Percentiles rank a stretch among this genome's conserved stretches.
Conservation (phyloP, 306 rosid genomes). For the Canavalia gladiata region DNA sequence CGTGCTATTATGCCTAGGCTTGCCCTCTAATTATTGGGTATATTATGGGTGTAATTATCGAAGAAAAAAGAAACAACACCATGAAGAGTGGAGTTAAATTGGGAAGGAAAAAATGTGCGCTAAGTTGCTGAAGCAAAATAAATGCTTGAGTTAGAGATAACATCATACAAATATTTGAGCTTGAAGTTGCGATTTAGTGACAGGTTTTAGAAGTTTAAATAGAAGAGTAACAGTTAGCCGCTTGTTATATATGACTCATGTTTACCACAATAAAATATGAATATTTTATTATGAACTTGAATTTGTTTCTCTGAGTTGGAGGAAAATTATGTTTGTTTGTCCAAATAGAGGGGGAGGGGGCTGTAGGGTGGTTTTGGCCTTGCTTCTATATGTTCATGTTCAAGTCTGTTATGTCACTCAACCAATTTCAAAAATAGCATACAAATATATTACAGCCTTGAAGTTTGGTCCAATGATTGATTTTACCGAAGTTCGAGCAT, state of each 20-base stretch:
- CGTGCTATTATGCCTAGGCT: no score
- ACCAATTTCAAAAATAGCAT: background rate
- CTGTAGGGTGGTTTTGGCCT: no score
- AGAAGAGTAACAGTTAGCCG: background rate
- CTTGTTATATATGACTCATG: background rate
- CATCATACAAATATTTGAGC: background rate
- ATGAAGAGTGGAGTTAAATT: background rate
- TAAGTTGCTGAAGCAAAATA: background rate
- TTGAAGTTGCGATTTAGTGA: background rate
- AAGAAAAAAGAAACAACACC: background rate
- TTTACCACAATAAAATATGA: background rate
- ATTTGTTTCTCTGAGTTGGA: background rate
- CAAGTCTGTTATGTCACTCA: slow-evolving; percentile 3
- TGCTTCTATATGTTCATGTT: background rate
- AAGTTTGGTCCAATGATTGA: background rate
- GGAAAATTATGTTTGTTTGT: background rate
- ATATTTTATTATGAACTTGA: background rate
- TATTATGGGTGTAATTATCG: background rate
- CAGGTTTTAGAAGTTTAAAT: background rate
- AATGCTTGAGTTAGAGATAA: background rate
- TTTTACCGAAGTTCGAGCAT: background rate
- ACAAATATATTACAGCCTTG: no score
- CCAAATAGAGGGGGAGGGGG: background rate
- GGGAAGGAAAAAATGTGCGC: background rate
- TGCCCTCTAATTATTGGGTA: no score